Evolutionary conservation across 192 early-diverging fungal genomes (phyloP).

Genomic region (Backusella liffmaniae): DNA sequence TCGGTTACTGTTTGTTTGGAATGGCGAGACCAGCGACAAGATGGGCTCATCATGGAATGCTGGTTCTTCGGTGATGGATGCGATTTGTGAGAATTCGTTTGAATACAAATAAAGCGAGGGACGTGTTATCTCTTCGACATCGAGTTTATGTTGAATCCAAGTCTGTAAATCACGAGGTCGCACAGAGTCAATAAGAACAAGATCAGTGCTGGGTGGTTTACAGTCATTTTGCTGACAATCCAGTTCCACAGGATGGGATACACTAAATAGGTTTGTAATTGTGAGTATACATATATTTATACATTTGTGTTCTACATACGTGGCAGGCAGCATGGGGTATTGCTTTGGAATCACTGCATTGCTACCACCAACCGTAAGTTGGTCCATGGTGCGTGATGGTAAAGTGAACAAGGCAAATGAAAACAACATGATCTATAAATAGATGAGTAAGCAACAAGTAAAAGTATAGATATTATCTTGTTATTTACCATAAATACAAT

Average conservation of each 20-base stretch:
- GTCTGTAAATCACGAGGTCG: slow-evolving; percentile 21
- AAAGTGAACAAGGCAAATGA: slow-evolving; percentile 82
- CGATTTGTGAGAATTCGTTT: slow-evolving; percentile 29
- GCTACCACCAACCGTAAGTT: slow-evolving; percentile 49
- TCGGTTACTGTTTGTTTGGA: slow-evolving; percentile 19
- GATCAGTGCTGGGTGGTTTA: slow-evolving; percentile 13
- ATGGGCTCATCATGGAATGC: slow-evolving; percentile 20
- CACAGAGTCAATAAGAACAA: slow-evolving; percentile 36
- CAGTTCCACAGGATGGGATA: slow-evolving; percentile 6
- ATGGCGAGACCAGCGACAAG: slow-evolving; percentile 38
- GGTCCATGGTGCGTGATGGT: slow-evolving; percentile 49
- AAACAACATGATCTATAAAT: slow-evolving; percentile 72
- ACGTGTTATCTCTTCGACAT: slow-evolving; percentile 21
- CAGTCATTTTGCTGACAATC: neutral
- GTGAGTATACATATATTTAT: neutral
- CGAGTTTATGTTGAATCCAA: slow-evolving; percentile 29
- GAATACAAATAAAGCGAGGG: slow-evolving; percentile 34
- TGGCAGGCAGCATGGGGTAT: slow-evolving; percentile 30
- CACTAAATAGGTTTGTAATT: neutral
- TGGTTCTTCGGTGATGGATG: slow-evolving; percentile 18
- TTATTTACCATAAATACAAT: slow-evolving; percentile 61
- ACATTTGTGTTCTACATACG: neutral
- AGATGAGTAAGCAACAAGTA: neutral
- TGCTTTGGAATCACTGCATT: neutral
- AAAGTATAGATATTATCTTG: neutral